phyloP scores from a whole-genome alignment of 1,284 basidiomycete species.

The Anthracocystis panici-leucophaei region DNA sequence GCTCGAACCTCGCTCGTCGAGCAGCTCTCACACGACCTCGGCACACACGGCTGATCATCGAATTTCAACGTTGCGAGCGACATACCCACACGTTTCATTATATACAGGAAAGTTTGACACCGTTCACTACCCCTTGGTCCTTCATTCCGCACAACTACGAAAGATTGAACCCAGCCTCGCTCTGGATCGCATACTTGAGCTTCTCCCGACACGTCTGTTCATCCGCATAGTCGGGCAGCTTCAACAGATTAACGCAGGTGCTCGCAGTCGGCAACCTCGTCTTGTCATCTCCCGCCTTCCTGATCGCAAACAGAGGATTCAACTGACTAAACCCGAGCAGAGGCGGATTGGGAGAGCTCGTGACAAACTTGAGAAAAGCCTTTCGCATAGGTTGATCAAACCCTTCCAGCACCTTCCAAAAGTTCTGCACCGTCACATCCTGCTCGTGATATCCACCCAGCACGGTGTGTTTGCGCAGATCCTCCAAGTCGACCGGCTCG shows the following conservation, averaged over 20 bases:
- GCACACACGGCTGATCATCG: not conserved
- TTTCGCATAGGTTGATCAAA: slow-evolving; percentile 58
- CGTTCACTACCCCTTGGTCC: too few relatives aligned
- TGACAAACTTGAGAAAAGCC: slow-evolving; percentile 67
- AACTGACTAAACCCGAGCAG: slow-evolving; percentile 66
- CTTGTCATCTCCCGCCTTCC: slow-evolving; percentile 60
- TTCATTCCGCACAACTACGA: slow-evolving; percentile 51
- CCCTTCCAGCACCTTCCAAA: slow-evolving; percentile 62
- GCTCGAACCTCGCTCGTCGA: not conserved
- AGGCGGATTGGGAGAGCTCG: slow-evolving; percentile 66
- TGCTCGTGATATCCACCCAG: slow-evolving; percentile 66
- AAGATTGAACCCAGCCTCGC: slow-evolving; percentile 67
- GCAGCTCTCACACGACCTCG: slow-evolving; percentile 5
- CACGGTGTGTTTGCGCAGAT: slow-evolving; percentile 62
- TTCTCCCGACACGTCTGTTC: slow-evolving; percentile 59
- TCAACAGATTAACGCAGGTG: slow-evolving; percentile 68
- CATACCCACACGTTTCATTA: not conserved
- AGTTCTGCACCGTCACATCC: slow-evolving; percentile 63
- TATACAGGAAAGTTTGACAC: too few relatives aligned
- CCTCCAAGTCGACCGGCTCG: slow-evolving; percentile 63
- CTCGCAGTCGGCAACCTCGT: slow-evolving; percentile 65
- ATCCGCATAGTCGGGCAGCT: slow-evolving; percentile 63
- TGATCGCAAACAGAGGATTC: slow-evolving; percentile 65
- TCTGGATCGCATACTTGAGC: slow-evolving; percentile 64
- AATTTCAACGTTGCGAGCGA: not conserved